Percentiles rank a stretch among this genome's conserved stretches.
Evolutionary conservation across 371 early-diverging fungal genomes (phyloP).

Genomic region (Pancytospora philotis): DNA sequence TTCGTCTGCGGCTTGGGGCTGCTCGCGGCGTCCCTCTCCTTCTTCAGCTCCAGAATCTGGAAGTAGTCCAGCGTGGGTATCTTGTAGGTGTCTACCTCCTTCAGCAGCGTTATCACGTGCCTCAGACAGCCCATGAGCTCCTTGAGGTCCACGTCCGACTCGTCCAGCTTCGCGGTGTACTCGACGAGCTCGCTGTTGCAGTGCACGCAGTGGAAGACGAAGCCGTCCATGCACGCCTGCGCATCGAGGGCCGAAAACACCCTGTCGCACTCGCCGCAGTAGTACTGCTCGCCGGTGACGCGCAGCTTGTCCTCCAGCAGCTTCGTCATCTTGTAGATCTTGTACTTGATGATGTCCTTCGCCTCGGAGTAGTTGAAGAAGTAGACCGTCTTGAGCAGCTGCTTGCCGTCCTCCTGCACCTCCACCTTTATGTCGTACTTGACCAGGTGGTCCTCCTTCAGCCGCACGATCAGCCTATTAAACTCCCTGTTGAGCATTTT

Average conservation of each 20-base stretch:
- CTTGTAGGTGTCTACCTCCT: constrained; percentile 51
- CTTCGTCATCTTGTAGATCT: constrained; percentile 60
- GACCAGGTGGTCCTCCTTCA: constrained; percentile 58
- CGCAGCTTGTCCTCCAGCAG: constrained; percentile 48
- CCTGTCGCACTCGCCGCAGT: constrained; percentile 52
- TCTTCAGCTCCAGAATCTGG: constrained; percentile 46
- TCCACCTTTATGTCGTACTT: constrained; percentile 57
- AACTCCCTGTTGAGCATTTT: constrained; percentile 59
- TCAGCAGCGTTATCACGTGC: constrained; percentile 51
- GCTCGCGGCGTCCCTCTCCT: constrained; percentile 12
- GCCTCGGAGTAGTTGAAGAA: constrained; percentile 57
- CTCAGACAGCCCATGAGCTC: constrained; percentile 48
- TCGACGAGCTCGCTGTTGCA: constrained; percentile 57
- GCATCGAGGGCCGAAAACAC: constrained; percentile 57
- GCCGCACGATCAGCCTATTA: constrained; percentile 51
- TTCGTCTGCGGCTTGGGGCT: neutral
- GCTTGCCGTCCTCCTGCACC: constrained; percentile 47
- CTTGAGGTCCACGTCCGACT: constrained; percentile 31
- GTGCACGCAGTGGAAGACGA: constrained; percentile 56
- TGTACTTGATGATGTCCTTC: constrained; percentile 59
- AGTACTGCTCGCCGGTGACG: constrained; percentile 37
- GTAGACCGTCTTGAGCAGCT: constrained; percentile 46
- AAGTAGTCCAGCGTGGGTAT: constrained; percentile 56
- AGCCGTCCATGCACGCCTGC: constrained; percentile 51
- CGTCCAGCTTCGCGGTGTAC: constrained; percentile 25